Percentiles rank a stretch among this genome's conserved stretches.
These are phyloP conservation scores for Sclerotinia borealis DNA, from an alignment of 2,329 filamentous ascomycete genomes.

Conservation along the genomic window DNA sequence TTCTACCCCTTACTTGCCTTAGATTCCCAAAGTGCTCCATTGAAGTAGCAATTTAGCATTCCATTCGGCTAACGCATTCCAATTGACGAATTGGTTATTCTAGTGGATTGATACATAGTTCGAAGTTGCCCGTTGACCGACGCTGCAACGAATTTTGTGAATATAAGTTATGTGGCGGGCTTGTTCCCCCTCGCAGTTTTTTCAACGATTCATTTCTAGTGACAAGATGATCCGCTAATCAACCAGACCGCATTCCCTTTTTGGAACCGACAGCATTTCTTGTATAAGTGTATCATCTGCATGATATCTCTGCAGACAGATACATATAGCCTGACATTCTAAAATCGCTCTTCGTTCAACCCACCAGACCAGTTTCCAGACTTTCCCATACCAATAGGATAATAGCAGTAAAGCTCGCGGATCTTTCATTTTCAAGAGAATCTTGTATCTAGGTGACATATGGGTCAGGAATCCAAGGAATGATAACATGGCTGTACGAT, in stretches of 20 bases:
- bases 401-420: constrained; percentile 47
- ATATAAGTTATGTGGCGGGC: too few relatives aligned
- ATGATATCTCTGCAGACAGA: constrained; percentile 36
- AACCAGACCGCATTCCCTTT: constrained; percentile 3
- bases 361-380: constrained; percentile 44
- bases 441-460: constrained; percentile 39
- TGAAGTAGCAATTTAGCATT: too few relatives aligned
- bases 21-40: too few relatives aligned
- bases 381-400: constrained; percentile 49
- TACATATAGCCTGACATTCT: constrained; percentile 45
- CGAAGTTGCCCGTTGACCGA: too few relatives aligned
- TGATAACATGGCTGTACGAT: constrained; percentile 38
- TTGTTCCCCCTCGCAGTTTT: too few relatives aligned
- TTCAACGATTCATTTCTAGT: too few relatives aligned
- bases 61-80: too few relatives aligned
- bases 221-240: too few relatives aligned
- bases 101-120: too few relatives aligned
- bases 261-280: constrained; percentile 17
- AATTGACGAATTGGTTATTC: too few relatives aligned
- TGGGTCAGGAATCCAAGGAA: constrained; percentile 44
- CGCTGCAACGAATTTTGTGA: too few relatives aligned
- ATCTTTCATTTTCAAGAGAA: constrained; percentile 45
- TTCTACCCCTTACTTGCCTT: too few relatives aligned
- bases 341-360: constrained; percentile 39
- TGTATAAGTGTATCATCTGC: constrained; percentile 15